These are phyloP conservation scores for Sarocladium kiliense DNA, from an alignment of 2,329 filamentous ascomycete genomes.

Conservation along the genomic window DNA sequence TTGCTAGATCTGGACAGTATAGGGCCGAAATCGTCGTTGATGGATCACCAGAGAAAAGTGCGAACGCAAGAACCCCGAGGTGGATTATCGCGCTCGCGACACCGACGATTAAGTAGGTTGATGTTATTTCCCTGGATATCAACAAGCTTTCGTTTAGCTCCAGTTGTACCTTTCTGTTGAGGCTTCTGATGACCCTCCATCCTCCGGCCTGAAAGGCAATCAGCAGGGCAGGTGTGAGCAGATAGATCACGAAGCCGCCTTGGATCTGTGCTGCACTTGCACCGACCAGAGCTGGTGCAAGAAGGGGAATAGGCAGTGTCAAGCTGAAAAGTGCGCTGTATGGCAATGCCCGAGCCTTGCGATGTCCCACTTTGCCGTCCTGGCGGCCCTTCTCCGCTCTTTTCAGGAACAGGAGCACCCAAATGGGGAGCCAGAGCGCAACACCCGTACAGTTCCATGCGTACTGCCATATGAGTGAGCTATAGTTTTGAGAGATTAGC, in stretches of 20 bases:
- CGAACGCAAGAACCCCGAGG: background rate
- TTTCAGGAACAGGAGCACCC: background rate
- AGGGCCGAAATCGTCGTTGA: background rate
- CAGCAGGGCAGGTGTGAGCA: background rate
- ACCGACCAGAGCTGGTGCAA: background rate
- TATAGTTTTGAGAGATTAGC: background rate
- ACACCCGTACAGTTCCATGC: background rate
- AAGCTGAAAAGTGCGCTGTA: background rate
- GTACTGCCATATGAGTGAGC: background rate
- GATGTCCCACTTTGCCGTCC: background rate
- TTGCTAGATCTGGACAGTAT: background rate
- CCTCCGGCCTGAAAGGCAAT: slow-evolving; percentile 2
- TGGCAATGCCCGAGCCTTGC: background rate
- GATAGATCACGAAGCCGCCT: background rate
- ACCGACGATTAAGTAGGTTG: slow-evolving; percentile 8
- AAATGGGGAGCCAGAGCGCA: background rate
- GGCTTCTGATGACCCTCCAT: background rate
- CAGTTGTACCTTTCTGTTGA: background rate
- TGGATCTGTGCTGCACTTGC: background rate
- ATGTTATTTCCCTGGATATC: background rate
- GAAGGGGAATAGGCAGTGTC: background rate
- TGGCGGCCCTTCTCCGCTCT: background rate
- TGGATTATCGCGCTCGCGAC: slow-evolving; percentile 3
- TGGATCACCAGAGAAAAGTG: background rate
- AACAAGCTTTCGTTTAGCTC: background rate